A percentile compares a stretch with the other conserved stretches of the same genome.
Evolutionary conservation across 306 rosid species (phyloP).

Genomic region (Arachis hypogaea): DNA sequence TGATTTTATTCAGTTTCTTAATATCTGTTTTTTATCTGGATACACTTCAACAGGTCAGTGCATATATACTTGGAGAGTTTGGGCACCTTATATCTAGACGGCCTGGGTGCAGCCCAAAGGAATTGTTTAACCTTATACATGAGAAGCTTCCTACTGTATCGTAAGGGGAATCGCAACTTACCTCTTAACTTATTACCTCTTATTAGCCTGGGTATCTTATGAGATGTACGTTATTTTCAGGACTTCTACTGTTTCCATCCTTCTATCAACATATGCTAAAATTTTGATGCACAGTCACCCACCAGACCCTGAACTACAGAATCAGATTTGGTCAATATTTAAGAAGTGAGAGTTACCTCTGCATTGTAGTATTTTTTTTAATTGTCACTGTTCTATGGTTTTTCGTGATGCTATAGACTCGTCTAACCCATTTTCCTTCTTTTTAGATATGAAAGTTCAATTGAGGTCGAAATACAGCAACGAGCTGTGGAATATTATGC

Average conservation of each 20-base stretch:
- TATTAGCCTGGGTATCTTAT: conserved; percentile 35
- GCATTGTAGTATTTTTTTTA: conserved; percentile 23
- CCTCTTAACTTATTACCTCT: conserved; percentile 22
- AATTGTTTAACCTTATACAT: conserved; percentile 80
- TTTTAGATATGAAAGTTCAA: conserved; percentile 93
- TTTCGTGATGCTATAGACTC: conserved; percentile 31
- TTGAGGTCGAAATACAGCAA: conserved; percentile 98
- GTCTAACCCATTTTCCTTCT: conserved; percentile 42
- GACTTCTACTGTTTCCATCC: conserved; percentile 83
- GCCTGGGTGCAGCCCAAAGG: conserved; percentile 92
- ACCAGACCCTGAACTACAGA: conserved; percentile 94
- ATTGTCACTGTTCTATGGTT: conserved; percentile 22
- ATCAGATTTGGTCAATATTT: conserved; percentile 93
- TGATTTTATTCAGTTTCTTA: conserved; percentile 14
- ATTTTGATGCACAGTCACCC: conserved; percentile 97
- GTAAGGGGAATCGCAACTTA: conserved; percentile 55
- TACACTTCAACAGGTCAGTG: conserved; percentile 82
- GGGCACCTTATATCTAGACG: conserved; percentile 95
- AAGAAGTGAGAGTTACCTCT: conserved; percentile 71
- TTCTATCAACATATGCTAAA: conserved; percentile 96
- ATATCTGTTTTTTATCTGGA: conserved; percentile 31
- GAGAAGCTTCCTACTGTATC: conserved; percentile 98
- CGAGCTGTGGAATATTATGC: conserved; percentile 95
- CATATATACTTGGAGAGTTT: conserved; percentile 96
- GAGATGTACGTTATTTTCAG: conserved; percentile 58